Evolutionary conservation across 2,329 filamentous ascomycete species (phyloP), one percentile per base, ranked within the genome.

Genomic region (Huntiella abstrusa): DNA sequence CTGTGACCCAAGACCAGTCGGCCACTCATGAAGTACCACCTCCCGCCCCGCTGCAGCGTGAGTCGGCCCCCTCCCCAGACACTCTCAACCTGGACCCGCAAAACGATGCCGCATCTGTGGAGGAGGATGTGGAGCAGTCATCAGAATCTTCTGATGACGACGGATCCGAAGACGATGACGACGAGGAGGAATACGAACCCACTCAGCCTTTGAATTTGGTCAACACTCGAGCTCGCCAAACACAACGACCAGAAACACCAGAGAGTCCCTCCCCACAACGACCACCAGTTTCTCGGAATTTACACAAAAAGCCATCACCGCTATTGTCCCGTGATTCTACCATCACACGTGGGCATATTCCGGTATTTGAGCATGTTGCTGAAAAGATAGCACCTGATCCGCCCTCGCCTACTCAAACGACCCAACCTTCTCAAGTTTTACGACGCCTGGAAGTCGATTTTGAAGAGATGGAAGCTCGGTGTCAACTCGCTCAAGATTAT

Each of bases 401-500:
- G n/a, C 12, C 36, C 3, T 50, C 48, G 3, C 48, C 48, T 6
- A 47, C 36, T 19, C 48, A 50, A 19, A 50, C 48, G 22, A 50
- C 45, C 11, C 48, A 50, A 6, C 48, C 48, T 3, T 50, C 48
- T n/a, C 48, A 50, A n/a, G 41, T 50, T 22, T 19, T 50, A 10
- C 44, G 41, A 8, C 40, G 48, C 35, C 22, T 41, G 2, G 41
- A 50, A 8, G 48, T 36, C 6, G 37, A 50, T 28, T 28, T 47
- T 16, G 45, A 45, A 12, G 48, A 50, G 41, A 50, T 50, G 48
- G 48, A 50, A 36, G 48, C 44, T 16, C 45, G 48, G 8, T 36
- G 35, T 8, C 40, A 44, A 17, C 13, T 50, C 7, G 41, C 37
- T 4, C 28, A 33, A 17, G 41, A 47, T n/a, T 46, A 44, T 15